phyloP scores from a whole-genome alignment of 2,329 filamentous ascomycete species.

The Diplocarpon mali region DNA sequence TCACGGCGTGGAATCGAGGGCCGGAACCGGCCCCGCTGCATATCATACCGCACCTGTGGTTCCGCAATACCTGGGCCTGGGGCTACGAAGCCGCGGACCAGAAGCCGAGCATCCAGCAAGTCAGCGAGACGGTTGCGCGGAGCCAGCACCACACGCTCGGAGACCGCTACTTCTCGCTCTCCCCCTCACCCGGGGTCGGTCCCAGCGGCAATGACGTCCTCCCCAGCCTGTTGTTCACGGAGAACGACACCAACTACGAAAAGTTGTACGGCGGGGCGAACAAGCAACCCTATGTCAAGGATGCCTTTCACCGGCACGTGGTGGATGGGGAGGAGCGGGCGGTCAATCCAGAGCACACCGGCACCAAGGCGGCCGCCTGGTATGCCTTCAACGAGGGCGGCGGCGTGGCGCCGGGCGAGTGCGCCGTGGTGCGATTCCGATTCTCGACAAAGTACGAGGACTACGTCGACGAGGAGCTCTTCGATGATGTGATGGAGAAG shows the following conservation, averaged over 20 bases:
- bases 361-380: conserved; percentile 87
- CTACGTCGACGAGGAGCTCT: conserved; percentile 84
- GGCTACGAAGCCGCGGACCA: conserved; percentile 63
- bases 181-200: conserved; percentile 80
- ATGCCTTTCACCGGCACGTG: conserved; percentile 84
- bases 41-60: conserved; percentile 92
- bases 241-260: conserved; percentile 87
- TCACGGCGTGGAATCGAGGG: conserved; percentile 93
- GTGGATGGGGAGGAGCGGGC: conserved; percentile 71
- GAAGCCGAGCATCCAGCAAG: conserved; percentile 67
- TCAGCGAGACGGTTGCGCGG: conserved; percentile 56
- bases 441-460: conserved; percentile 64
- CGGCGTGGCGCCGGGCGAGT: conserved; percentile 81
- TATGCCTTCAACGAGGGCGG: conserved; percentile 84
- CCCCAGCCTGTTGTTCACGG: conserved; percentile 80
- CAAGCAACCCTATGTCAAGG: conserved; percentile 77
- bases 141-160: conserved; percentile 75
- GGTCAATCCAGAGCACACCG: conserved; percentile 67
- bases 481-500: conserved; percentile 82
- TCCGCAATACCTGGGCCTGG: conserved; percentile 96
- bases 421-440: conserved; percentile 87
- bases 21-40: conserved; percentile 84
- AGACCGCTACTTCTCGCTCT: conserved; percentile 72
- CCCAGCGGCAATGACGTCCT: conserved; percentile 70
- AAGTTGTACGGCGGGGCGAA: conserved; percentile 69